Evolutionary conservation across 2,329 filamentous ascomycete species (phyloP).

Genomic region (Truncatella angustata): DNA sequence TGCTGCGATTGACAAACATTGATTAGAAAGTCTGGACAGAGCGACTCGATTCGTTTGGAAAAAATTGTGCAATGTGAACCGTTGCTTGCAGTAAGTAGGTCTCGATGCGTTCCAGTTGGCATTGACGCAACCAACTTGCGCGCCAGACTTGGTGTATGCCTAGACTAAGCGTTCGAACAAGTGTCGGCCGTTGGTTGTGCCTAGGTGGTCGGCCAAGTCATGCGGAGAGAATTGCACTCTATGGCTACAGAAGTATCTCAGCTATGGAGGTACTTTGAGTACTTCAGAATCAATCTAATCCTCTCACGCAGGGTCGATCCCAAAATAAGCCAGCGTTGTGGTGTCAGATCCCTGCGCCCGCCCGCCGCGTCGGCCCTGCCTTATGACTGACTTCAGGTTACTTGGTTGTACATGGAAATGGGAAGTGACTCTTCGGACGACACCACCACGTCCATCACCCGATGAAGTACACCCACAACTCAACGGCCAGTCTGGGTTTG

Average conservation of each 20-base stretch:
- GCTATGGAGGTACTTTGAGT: constrained; percentile 1
- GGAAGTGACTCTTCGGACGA: constrained; percentile 8
- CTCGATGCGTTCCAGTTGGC: not conserved
- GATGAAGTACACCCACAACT: constrained; percentile 20
- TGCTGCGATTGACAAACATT: too few species aligned
- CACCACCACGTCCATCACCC: constrained; percentile 20
- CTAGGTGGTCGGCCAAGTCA: not conserved
- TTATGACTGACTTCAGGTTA: constrained; percentile 21
- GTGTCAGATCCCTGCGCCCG: constrained; percentile 16
- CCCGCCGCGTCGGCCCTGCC: constrained; percentile 26
- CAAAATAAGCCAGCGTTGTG: constrained; percentile 10
- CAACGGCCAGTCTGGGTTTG: too few species aligned
- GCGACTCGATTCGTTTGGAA: too few species aligned
- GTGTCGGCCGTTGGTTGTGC: too few species aligned
- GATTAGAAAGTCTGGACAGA: too few species aligned
- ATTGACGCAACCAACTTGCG: not conserved
- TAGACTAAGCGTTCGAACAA: too few species aligned
- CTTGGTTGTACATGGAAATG: not conserved
- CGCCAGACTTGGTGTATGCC: not conserved
- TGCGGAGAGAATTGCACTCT: not conserved
- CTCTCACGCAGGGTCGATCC: constrained; percentile 9
- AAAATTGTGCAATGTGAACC: too few species aligned
- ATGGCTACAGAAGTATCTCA: not conserved
- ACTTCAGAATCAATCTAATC: constrained; percentile 1
- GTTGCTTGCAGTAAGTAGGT: too few species aligned